Conservation (phyloP, 2,329 filamentous ascomycete genomes). For the Colletotrichum spaethianum region DNA sequence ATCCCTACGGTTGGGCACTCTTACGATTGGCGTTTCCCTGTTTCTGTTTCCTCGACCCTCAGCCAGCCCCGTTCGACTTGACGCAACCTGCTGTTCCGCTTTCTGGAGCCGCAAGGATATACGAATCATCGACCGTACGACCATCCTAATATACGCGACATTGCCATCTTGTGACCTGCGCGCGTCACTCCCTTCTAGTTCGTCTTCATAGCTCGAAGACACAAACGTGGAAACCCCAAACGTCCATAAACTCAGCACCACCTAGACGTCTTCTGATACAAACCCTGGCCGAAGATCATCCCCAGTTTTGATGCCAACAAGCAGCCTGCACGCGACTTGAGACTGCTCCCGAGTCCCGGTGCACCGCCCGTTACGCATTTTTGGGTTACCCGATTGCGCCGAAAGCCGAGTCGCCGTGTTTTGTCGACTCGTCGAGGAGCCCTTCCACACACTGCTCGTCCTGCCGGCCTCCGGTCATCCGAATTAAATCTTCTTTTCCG, state of each 20-base stretch:
- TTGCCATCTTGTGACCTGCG: neutral
- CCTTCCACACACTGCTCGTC: conserved; percentile 1
- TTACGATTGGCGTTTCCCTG: conserved; percentile 7
- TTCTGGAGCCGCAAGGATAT: conserved; percentile 7
- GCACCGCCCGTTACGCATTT: conserved; percentile 34
- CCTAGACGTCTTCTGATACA: conserved; percentile 31
- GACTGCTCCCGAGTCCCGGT: conserved; percentile 37
- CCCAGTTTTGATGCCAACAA: conserved; percentile 15
- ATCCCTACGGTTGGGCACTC: conserved; percentile 2
- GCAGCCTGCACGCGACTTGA: conserved; percentile 27
- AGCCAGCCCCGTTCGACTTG: conserved; percentile 13
- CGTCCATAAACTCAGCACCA: conserved; percentile 30
- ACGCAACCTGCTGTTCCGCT: neutral
- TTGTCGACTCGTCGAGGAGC: conserved; percentile 7
- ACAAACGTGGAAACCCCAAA: neutral
- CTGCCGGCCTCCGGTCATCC: neutral
- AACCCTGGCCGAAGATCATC: conserved; percentile 40
- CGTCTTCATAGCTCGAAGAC: conserved; percentile 18
- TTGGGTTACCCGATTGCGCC: conserved; percentile 22
- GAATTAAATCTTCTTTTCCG: neutral
- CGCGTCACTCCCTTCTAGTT: conserved; percentile 26
- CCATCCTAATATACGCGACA: neutral
- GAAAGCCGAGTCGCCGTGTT: conserved; percentile 12
- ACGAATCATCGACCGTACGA: neutral
- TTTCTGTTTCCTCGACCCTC: conserved; percentile 12